These are phyloP conservation scores for Colletotrichum liriopes DNA, from an alignment of 2,329 filamentous ascomycete species.

Conservation along the genomic window DNA sequence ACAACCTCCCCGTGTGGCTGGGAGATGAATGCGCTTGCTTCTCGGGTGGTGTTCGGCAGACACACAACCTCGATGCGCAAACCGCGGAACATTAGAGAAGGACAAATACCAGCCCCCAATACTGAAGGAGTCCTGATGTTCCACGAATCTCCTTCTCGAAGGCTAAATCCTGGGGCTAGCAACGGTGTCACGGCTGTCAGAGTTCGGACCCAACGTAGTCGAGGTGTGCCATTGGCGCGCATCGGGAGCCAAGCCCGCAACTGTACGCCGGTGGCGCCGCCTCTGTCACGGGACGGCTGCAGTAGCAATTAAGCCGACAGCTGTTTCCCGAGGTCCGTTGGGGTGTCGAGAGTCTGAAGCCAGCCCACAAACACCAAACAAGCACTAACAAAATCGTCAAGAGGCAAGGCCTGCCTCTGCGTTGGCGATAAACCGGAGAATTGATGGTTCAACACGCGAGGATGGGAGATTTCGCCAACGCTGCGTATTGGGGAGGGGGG, in stretches of 20 bases:
- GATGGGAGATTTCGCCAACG: constrained; percentile 1
- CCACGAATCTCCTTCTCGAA: constrained; percentile 14
- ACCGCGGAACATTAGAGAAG: not conserved
- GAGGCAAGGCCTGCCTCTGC: not conserved
- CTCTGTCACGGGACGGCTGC: not conserved
- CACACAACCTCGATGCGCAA: no score
- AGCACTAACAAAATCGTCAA: no score
- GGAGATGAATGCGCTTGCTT: not conserved
- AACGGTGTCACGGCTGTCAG: not conserved
- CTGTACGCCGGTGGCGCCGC: not conserved
- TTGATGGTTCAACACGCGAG: not conserved
- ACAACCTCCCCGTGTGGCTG: not conserved
- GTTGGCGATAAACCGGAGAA: not conserved
- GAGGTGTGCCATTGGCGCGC: constrained; percentile 10
- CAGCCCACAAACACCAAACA: no score
- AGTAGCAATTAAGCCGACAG: constrained; percentile 3
- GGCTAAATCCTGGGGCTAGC: constrained; percentile 1
- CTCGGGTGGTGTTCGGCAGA: not conserved
- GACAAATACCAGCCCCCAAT: not conserved
- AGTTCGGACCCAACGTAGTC: not conserved
- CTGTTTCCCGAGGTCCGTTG: not conserved
- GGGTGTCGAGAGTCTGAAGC: no score
- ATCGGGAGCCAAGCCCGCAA: not conserved
- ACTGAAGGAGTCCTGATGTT: not conserved
- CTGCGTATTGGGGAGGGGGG: not conserved